These are phyloP conservation scores for Licmophora abbreviata DNA, from an alignment of 108 stramenopile genomes.

Conservation along the genomic window DNA sequence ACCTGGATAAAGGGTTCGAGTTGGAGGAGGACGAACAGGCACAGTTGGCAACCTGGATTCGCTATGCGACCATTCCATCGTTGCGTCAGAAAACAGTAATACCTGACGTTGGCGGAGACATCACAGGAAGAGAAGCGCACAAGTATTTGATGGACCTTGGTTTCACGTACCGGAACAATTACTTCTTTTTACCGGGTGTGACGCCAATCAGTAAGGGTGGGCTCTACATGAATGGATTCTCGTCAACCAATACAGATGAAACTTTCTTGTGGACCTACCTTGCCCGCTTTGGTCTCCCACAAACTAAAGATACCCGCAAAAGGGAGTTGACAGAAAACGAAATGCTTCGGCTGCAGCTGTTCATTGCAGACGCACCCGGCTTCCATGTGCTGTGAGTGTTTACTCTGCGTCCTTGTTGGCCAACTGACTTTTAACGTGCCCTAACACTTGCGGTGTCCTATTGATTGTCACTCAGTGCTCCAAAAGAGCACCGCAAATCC, in stretches of 20 bases:
- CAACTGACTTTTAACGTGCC: no score
- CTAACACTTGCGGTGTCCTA: no score
- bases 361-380: not conserved
- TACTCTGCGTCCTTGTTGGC: no score
- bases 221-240: not conserved
- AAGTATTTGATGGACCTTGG: not conserved
- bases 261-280: not conserved
- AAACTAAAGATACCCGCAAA: not conserved
- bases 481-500: no score
- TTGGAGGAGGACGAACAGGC: not conserved
- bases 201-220: not conserved
- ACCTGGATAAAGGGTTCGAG: not conserved
- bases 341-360: not conserved
- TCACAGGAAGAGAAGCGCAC: not conserved
- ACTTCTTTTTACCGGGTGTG: not conserved
- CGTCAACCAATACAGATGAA: not conserved
- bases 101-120: not conserved
- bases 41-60: slow-evolving; percentile 1
- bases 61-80: not conserved
- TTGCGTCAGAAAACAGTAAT: not conserved
- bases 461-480: no score
- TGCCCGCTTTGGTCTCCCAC: not conserved
- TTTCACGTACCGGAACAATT: not conserved
- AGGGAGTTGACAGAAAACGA: slow-evolving; percentile 3
- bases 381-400: no score